phyloP scores from a whole-genome alignment of 73 alveolate genomes.

The Paramecium sexaurelia region DNA sequence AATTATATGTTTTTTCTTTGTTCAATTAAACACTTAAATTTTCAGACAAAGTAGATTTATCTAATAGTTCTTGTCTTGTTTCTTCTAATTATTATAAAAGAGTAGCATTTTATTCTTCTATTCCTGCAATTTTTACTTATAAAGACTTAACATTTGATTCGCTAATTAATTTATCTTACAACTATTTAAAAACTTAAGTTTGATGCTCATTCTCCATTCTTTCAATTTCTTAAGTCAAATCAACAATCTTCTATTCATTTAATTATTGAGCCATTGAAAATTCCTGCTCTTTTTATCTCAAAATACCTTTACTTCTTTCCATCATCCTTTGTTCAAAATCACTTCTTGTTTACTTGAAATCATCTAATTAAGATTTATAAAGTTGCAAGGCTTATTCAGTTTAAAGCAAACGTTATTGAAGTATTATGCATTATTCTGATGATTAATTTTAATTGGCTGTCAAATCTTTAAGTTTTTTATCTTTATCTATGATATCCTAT shows the following conservation, averaged over 20 bases:
- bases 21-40: not conserved
- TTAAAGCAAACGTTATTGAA: not conserved
- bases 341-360: constrained; percentile 15
- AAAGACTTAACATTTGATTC: not conserved
- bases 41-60: not conserved
- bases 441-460: not conserved
- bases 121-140: constrained; percentile 3
- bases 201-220: not conserved
- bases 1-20: not conserved
- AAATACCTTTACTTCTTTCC: constrained; percentile 37
- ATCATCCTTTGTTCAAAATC: constrained; percentile 20
- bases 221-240: not conserved
- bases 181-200: not conserved
- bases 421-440: not conserved
- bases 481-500: not conserved
- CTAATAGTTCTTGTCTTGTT: not conserved
- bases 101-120: not conserved
- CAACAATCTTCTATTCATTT: not conserved
- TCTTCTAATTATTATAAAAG: not conserved
- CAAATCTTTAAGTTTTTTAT: not conserved
- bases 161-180: not conserved
- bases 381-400: not conserved
- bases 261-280: not conserved
- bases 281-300: constrained; percentile 46
- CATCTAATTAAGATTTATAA: constrained; percentile 34